Base-by-base conservation (phyloP, 352 stramenopile genomes). In the Phytophthora parvispora region DNA sequence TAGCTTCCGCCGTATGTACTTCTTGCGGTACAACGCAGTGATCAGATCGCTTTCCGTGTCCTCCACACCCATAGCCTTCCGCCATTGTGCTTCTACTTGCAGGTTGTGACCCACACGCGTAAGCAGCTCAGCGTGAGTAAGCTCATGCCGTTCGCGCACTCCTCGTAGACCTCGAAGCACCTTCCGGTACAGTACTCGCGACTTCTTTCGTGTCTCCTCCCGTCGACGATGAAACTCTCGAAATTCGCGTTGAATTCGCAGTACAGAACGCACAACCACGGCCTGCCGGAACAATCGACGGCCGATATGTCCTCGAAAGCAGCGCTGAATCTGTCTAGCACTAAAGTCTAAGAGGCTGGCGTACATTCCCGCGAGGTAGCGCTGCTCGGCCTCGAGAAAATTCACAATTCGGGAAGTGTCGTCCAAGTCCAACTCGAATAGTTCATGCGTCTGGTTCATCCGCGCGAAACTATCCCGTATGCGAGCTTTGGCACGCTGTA, bases 291-390 rank as follows among this genome's bases (percentile, higher is more conserved):
- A 80, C 15, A 83, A 60, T 22, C 72, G 66, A 6, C 96, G 78
- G 0, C 92, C 93, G 2, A 86, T 60, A 74, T 92, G 79, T 0
- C 96, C 96, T 12, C 95, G 86, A 59, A 92, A 98, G 6, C 91
- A 75, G 2, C 94, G 86, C 74, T 99, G 94, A 47, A 99, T 90
- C 16, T 88, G 70, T 48, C 71, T 53, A 24, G 74, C 74, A 25
- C 77, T 80, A 31, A 72, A 72, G 42, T 80, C 64, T 32, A 86
- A 72, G 38, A 79, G 75, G 40, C 60, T 67, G 1, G 63, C 54
- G 60, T 79, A 77, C 47, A 67, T 20, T 7, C 43, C 13, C 0
- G 66, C 50, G 15, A 81, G 27, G 8, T 63, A 40, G 6, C 67
- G 65, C 36, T 86, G 76, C n/a, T 84, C 70, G 1, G 49, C 13